Percentiles rank a stretch among this genome's conserved stretches.
Conservation (phyloP, 2,329 filamentous ascomycete genomes). For the Aspergillus pseudoviridinutans region DNA sequence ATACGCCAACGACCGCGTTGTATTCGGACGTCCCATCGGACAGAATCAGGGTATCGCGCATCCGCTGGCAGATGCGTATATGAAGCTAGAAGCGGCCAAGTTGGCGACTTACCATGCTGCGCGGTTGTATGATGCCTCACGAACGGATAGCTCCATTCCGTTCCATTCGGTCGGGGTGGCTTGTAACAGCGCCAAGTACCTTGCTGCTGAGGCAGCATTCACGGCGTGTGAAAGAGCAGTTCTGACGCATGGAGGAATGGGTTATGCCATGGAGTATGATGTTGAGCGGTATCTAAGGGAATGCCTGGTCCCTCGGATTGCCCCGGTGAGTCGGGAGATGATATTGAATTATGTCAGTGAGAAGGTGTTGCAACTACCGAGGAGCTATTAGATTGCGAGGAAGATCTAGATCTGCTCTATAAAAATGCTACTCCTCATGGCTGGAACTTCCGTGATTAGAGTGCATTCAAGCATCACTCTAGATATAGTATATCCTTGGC, state of each 20-base stretch:
- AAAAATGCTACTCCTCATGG: no score
- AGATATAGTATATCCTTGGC: no score
- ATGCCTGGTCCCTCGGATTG: slow-evolving; percentile 57
- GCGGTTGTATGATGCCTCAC: slow-evolving; percentile 53
- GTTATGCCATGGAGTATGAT: slow-evolving; percentile 60
- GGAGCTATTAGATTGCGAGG: slow-evolving; percentile 35
- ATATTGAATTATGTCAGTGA: slow-evolving; percentile 45
- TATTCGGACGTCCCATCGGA: slow-evolving; percentile 57
- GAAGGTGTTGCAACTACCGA: slow-evolving; percentile 40
- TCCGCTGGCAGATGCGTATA: slow-evolving; percentile 56
- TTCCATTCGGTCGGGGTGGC: slow-evolving; percentile 59
- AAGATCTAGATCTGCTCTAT: background rate
- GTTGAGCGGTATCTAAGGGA: slow-evolving; percentile 59
- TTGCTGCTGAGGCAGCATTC: slow-evolving; percentile 59
- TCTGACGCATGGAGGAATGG: slow-evolving; percentile 59
- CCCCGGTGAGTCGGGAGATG: slow-evolving; percentile 54
- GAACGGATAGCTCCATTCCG: slow-evolving; percentile 49
- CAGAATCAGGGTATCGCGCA: slow-evolving; percentile 59
- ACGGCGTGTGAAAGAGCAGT: slow-evolving; percentile 56
- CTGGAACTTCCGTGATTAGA: no score
- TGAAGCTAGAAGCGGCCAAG: slow-evolving; percentile 60
- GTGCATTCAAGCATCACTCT: no score
- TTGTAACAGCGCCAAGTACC: slow-evolving; percentile 67
- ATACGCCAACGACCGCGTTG: slow-evolving; percentile 62
- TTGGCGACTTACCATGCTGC: slow-evolving; percentile 60